Percentiles rank a stretch among this genome's conserved stretches.
Evolutionary conservation across 345 rosid genomes (phyloP).

Genomic region (Salix purpurea): DNA sequence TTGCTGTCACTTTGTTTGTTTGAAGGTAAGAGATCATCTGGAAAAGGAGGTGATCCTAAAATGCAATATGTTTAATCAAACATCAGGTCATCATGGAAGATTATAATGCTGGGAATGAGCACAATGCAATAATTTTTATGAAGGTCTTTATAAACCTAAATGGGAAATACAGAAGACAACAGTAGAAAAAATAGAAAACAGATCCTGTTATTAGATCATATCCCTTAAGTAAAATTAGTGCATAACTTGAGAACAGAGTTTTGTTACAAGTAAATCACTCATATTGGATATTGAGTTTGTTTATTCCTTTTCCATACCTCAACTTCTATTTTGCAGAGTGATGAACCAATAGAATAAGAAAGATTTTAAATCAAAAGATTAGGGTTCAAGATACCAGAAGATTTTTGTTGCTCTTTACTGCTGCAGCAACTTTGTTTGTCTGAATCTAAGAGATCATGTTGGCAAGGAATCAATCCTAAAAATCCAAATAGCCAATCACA

Average conservation of each 20-base stretch:
- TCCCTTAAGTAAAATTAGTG: no score
- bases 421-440: slow-evolving; percentile 36
- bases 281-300: no score
- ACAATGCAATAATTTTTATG: not conserved
- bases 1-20: slow-evolving; percentile 36
- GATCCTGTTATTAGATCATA: no score
- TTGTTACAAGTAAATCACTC: no score
- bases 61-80: slow-evolving; percentile 1
- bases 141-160: not conserved
- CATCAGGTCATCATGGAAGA: not conserved
- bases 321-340: no score
- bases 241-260: no score
- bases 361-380: not conserved
- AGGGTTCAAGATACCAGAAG: slow-evolving; percentile 42
- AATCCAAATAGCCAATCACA: slow-evolving; percentile 1
- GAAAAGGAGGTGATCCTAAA: slow-evolving; percentile 46
- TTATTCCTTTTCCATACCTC: no score
- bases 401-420: slow-evolving; percentile 25
- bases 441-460: slow-evolving; percentile 49
- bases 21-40: slow-evolving; percentile 49
- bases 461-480: slow-evolving; percentile 45
- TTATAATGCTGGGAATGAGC: not conserved
- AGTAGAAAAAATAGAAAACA: no score
- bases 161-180: not conserved
- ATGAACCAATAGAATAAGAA: not conserved